A percentile compares a stretch with the other conserved stretches of the same genome.
These are phyloP conservation scores for Amanita jacksonii DNA, from an alignment of 768 basidiomycete species.

Conservation along the genomic window DNA sequence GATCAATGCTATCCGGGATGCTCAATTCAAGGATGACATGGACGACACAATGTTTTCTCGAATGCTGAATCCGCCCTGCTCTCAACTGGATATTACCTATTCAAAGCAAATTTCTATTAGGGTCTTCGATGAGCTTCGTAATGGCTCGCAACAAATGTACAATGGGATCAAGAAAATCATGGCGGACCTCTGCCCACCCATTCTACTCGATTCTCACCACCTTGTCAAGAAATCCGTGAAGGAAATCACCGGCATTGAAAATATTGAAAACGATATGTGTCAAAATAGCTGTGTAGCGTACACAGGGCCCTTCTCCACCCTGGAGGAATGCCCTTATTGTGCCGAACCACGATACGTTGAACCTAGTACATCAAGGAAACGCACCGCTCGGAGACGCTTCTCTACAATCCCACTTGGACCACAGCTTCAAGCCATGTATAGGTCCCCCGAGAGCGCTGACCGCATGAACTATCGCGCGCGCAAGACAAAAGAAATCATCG, in stretches of 20 bases:
- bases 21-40: slow-evolving; percentile 5
- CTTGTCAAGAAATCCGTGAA: neutral
- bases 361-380: neutral
- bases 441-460: slow-evolving; percentile 1
- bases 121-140: neutral
- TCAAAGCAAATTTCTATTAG: neutral
- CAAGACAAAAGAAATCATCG: neutral
- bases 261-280: slow-evolving; percentile 5
- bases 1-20: neutral
- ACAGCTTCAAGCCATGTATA: slow-evolving; percentile 1
- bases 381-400: neutral
- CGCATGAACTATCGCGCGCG: neutral
- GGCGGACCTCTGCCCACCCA: neutral
- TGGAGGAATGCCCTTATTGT: neutral
- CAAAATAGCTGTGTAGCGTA: slow-evolving; percentile 3
- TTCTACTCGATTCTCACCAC: neutral
- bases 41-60: neutral
- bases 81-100: neutral
- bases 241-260: neutral
- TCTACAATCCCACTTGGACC: slow-evolving; percentile 3
- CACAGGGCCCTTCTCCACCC: neutral
- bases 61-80: neutral
- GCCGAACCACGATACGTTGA: neutral
- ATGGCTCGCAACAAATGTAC: neutral
- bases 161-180: neutral